Evolutionary conservation across 306 rosid genomes (phyloP).

Genomic region (Amphicarpaea edgeworthii): DNA sequence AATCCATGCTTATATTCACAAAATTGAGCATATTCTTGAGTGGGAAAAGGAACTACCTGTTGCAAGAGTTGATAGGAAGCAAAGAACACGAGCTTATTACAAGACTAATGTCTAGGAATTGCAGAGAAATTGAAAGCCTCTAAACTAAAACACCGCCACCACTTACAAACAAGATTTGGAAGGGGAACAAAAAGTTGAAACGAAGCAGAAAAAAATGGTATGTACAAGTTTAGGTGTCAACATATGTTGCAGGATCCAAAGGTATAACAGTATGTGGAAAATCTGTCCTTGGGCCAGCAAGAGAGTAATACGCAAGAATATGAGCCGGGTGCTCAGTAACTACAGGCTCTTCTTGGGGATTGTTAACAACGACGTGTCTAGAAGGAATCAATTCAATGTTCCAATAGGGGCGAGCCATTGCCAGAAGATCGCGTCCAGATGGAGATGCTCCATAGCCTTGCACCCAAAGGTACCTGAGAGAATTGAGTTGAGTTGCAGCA

Average conservation of each 20-base stretch:
- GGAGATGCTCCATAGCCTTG: slow-evolving; percentile 82
- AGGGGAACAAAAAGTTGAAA: slow-evolving; percentile 14
- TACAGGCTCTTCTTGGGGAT: slow-evolving; percentile 39
- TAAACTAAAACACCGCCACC: slow-evolving; percentile 43
- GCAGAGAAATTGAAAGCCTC: slow-evolving; percentile 54
- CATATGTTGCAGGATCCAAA: slow-evolving; percentile 56
- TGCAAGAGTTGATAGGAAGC: slow-evolving; percentile 47
- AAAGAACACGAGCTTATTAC: slow-evolving; percentile 69
- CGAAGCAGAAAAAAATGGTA: slow-evolving; percentile 40
- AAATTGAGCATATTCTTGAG: slow-evolving; percentile 46
- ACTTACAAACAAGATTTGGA: slow-evolving; percentile 60
- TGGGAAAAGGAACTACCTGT: slow-evolving; percentile 41
- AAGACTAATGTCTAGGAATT: slow-evolving; percentile 59
- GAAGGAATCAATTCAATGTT: slow-evolving; percentile 88
- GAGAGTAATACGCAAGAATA: slow-evolving; percentile 95
- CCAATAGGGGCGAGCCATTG: slow-evolving; percentile 90
- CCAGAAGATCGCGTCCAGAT: slow-evolving; percentile 73
- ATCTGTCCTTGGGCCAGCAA: slow-evolving; percentile 93
- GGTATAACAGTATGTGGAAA: slow-evolving; percentile 78
- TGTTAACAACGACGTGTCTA: slow-evolving; percentile 44
- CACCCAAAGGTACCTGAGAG: slow-evolving; percentile 93
- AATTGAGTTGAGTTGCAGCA: slow-evolving; percentile 68
- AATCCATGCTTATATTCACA: slow-evolving; percentile 54
- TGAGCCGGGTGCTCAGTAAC: slow-evolving; percentile 80
- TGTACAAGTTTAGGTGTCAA: slow-evolving; percentile 58